Evolutionary conservation across 257 asterid genomes (phyloP).

Genomic region (Nemophila menziesii): DNA sequence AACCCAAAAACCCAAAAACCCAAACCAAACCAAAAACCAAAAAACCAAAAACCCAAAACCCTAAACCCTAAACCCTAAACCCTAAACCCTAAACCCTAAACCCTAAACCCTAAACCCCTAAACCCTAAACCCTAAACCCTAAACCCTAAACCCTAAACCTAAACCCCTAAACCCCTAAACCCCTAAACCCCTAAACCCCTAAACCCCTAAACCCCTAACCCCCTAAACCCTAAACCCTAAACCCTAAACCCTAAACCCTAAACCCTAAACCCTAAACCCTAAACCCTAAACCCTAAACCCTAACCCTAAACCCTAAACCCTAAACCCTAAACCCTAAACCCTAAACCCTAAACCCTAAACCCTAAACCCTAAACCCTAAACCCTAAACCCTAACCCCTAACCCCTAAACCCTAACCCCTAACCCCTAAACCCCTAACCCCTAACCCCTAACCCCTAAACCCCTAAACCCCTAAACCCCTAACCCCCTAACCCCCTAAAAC

Average conservation of each 20-base stretch:
- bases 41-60: too few species aligned
- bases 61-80: too few species aligned
- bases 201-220: constrained; percentile 6
- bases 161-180: constrained; percentile 2
- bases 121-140: neutral
- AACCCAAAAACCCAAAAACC: too few species aligned
- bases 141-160: constrained; percentile 3
- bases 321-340: constrained; percentile 2
- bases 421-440: constrained; percentile 5
- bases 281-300: constrained; percentile 3
- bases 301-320: constrained; percentile 2
- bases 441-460: constrained; percentile 6
- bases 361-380: constrained; percentile 10
- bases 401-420: constrained; percentile 8
- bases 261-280: constrained; percentile 12
- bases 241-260: constrained; percentile 9
- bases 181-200: constrained; percentile 4
- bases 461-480: constrained; percentile 9
- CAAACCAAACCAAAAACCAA: too few species aligned
- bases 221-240: constrained; percentile 3
- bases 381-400: constrained; percentile 13
- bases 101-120: too few species aligned
- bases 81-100: too few species aligned
- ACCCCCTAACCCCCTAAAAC: constrained; percentile 9
- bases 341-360: constrained; percentile 8